Percentiles rank a stretch among this genome's conserved stretches.
Conservation (phyloP, 2,329 filamentous ascomycete species). For the Cryphonectria parasitica region DNA sequence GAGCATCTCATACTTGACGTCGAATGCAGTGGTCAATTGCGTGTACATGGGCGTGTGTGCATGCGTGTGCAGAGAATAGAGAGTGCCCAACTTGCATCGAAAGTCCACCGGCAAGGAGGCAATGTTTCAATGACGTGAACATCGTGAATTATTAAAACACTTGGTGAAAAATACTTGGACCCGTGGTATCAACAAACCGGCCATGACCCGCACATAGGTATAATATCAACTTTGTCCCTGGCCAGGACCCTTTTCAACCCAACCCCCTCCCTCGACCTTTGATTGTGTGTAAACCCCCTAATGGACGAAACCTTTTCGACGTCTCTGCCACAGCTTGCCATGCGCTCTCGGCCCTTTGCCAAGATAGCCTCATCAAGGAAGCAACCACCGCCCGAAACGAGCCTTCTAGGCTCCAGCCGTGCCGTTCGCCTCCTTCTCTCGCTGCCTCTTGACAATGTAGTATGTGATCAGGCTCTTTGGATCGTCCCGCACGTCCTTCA, state of each 20-base stretch:
- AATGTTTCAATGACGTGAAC: neutral
- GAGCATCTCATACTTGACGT: neutral
- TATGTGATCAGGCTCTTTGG: conserved; percentile 79
- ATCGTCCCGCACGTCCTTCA: conserved; percentile 69
- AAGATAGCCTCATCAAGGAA: neutral
- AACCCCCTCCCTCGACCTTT: neutral
- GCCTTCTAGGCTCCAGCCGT: conserved; percentile 19
- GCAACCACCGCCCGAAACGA: conserved; percentile 7
- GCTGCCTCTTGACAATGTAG: conserved; percentile 74
- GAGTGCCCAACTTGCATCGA: neutral
- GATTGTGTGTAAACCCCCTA: neutral
- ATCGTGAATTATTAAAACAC: conserved; percentile 23
- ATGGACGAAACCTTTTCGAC: neutral
- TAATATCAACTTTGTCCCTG: conserved; percentile 6
- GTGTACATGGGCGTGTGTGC: neutral
- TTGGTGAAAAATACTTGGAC: neutral
- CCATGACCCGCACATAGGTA: conserved; percentile 16
- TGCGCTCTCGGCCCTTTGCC: neutral
- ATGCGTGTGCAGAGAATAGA: neutral
- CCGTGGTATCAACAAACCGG: conserved; percentile 21
- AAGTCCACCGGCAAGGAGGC: neutral
- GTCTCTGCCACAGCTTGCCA: neutral
- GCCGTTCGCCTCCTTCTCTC: conserved; percentile 45
- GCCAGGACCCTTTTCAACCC: neutral
- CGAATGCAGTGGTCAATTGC: neutral